phyloP scores from a whole-genome alignment of 371 early-diverging fungal species.

The Chytridium lagenaria region DNA sequence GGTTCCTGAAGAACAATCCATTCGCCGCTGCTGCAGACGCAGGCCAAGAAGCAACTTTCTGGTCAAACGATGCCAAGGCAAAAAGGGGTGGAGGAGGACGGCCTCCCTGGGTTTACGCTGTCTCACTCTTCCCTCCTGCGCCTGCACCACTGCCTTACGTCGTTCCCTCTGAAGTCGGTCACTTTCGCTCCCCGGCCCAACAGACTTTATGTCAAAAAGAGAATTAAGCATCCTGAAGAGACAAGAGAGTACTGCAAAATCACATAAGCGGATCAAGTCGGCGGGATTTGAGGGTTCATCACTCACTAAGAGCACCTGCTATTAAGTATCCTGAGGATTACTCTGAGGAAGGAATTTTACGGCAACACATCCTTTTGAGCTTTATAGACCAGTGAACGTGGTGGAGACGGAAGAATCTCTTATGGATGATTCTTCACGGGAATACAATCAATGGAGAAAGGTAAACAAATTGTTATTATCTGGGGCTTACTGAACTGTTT shows the following conservation, averaged over 20 bases:
- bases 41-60: neutral
- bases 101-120: constrained; percentile 19
- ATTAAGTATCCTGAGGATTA: constrained; percentile 17
- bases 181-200: neutral
- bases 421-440: neutral
- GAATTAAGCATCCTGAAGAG: neutral
- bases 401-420: constrained; percentile 10
- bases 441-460: constrained; percentile 6
- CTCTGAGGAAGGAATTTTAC: constrained; percentile 10
- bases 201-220: no score
- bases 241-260: neutral
- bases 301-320: neutral
- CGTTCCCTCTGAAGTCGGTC: constrained; percentile 22
- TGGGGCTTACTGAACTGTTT: neutral
- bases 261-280: neutral
- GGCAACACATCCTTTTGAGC: constrained; percentile 19
- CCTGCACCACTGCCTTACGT: constrained; percentile 13
- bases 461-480: constrained; percentile 3
- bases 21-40: neutral
- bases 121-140: constrained; percentile 13
- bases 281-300: neutral
- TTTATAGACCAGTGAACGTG: neutral
- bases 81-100: no score
- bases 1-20: constrained; percentile 4
- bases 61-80: neutral